Evolutionary conservation across 306 rosid genomes (phyloP), one percentile per base, ranked within the genome.

Genomic region (Myrica gale): DNA sequence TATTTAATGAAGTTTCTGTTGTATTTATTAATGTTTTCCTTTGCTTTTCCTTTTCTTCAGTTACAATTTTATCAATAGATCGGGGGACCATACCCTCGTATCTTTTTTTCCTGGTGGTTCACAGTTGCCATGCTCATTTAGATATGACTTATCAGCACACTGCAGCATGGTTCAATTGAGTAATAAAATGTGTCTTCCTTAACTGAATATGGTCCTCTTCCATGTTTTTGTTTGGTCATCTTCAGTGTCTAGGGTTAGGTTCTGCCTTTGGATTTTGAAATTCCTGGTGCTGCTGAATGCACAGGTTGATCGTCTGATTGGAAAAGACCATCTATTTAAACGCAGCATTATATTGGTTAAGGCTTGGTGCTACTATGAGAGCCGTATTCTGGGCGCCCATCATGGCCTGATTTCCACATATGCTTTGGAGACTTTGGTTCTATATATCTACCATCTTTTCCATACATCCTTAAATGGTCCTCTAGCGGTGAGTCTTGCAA

Each of bases 361-460:
- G 72, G 87, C 85, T 53, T 86, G 89, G 89, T 86, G 89, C 82
- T 86, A 80, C 69, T 86, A 86, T 72, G 89, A 83, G 77, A 86
- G 89, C 43, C 87, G 89, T 37, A 80, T 86, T 71, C 89, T 86
- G 26, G 89, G 89, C 12, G 85, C 87, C 26, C 87, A 75, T 76
- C 89, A 86, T 26, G 87, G 89, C 20, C 83, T 86, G 77, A 83
- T 86, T 55, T 86, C 89, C 32, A 83, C 89, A 10, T 86, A 81
- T 79, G 89, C 89, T 42, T 73, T 86, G 84, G 89, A 86, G 79
- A 86, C 85, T 68, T 72, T 86, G 69, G 85, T 86, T 58, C 80
- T 86, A 53, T 83, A 86, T 76, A 76, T 86, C 54, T 86, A 83
- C 74, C 83, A 83, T 72, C 71, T 71, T 71, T 86, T 86, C n/a